A percentile compares a stretch with the other conserved stretches of the same genome.
phyloP scores from a whole-genome alignment of 345 rosid species.

The Eucalyptus albens region DNA sequence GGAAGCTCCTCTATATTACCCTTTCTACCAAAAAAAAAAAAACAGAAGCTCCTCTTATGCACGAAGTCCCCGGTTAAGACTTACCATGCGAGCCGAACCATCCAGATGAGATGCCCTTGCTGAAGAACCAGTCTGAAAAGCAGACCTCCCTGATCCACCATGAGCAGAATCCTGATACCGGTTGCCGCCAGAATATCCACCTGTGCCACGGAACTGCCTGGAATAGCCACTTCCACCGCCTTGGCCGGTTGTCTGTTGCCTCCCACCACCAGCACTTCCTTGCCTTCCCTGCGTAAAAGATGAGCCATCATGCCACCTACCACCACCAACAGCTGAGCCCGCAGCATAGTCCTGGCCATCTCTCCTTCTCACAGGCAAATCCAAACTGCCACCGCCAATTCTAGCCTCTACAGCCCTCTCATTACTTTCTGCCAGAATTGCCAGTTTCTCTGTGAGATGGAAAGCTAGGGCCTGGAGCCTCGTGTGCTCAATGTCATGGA shows the following conservation, averaged over 20 bases:
- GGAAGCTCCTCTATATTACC: background rate
- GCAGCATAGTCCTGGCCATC: constrained; percentile 52
- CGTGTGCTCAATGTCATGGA: constrained; percentile 62
- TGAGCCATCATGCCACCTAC: constrained; percentile 58
- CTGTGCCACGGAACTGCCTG: constrained; percentile 29
- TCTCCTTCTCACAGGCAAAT: constrained; percentile 46
- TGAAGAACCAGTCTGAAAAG: background rate
- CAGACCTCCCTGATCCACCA: constrained; percentile 17
- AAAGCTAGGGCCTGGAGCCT: constrained; percentile 75
- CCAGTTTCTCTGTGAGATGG: constrained; percentile 66
- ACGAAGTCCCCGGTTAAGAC: constrained; percentile 44
- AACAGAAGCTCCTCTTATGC: background rate
- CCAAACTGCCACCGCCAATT: constrained; percentile 58
- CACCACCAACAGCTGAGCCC: constrained; percentile 21
- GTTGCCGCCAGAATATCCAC: constrained; percentile 37
- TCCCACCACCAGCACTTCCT: constrained; percentile 31
- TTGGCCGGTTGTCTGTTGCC: constrained; percentile 20
- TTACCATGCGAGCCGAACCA: constrained; percentile 57
- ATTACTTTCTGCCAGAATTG: constrained; percentile 59
- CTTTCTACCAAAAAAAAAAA: too few relatives aligned
- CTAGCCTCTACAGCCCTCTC: constrained; percentile 75
- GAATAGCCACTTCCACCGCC: constrained; percentile 23
- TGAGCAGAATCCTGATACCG: constrained; percentile 7
- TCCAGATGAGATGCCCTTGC: constrained; percentile 48
- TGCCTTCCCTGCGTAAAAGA: constrained; percentile 53